Percentiles rank a stretch among this genome's conserved stretches.
Evolutionary conservation across 805 yeast species (phyloP).

Genomic region (Yamadazyma sp.): DNA sequence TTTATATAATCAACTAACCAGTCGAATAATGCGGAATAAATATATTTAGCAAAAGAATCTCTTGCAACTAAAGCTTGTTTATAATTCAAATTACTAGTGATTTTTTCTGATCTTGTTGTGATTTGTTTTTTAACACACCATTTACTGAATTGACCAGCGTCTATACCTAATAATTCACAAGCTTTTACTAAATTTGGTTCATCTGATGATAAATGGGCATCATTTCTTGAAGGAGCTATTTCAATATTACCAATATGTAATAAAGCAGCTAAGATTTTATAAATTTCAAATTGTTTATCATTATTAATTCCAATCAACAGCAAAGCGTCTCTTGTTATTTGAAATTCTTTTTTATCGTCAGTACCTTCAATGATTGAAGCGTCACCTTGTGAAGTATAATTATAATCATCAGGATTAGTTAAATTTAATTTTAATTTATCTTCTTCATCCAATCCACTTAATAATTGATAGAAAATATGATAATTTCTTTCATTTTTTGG

Average conservation of each 20-base stretch:
- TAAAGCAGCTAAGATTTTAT: slow-evolving; percentile 79
- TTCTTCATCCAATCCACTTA: slow-evolving; percentile 64
- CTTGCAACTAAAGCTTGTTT: slow-evolving; percentile 87
- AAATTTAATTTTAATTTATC: slow-evolving; percentile 60
- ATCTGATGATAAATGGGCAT: slow-evolving; percentile 77
- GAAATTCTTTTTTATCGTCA: slow-evolving; percentile 79
- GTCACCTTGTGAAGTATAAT: slow-evolving; percentile 89
- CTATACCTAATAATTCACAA: slow-evolving; percentile 79
- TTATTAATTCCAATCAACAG: slow-evolving; percentile 69
- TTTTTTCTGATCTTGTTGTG: slow-evolving; percentile 87
- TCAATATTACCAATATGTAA: slow-evolving; percentile 92
- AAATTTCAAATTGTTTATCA: slow-evolving; percentile 62
- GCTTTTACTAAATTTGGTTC: slow-evolving; percentile 84
- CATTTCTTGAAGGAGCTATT: slow-evolving; percentile 77
- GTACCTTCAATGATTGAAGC: slow-evolving; percentile 66
- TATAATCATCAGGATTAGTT: slow-evolving; percentile 62
- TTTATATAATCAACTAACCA: slow-evolving; percentile 91
- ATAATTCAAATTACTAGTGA: slow-evolving; percentile 75
- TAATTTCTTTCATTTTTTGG: slow-evolving; percentile 89
- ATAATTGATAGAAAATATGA: slow-evolving; percentile 88
- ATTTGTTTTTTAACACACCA: slow-evolving; percentile 94
- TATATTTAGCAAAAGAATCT: slow-evolving; percentile 95
- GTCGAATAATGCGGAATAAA: slow-evolving; percentile 88
- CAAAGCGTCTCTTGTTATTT: slow-evolving; percentile 73
- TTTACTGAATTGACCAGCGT: slow-evolving; percentile 69